These are phyloP conservation scores for Penicillium sp. DNA, from an alignment of 2,329 filamentous ascomycete genomes.

Conservation along the genomic window DNA sequence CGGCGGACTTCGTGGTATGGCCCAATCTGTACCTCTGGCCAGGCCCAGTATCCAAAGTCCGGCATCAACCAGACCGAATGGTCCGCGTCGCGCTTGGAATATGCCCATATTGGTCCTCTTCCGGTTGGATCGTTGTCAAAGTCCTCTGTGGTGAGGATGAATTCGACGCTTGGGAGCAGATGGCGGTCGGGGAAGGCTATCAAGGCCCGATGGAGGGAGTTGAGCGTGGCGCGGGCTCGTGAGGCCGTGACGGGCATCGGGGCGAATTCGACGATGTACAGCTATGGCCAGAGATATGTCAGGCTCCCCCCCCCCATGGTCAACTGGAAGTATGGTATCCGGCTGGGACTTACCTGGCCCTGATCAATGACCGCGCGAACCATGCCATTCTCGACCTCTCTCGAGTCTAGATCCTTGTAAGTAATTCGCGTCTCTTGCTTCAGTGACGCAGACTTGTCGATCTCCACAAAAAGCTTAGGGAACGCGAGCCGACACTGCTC, in stretches of 20 bases:
- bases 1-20: conserved; percentile 46
- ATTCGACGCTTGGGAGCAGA: conserved; percentile 52
- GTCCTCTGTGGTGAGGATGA: conserved; percentile 52
- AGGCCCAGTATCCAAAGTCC: conserved; percentile 57
- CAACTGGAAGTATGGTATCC: neutral
- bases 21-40: conserved; percentile 52
- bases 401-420: conserved; percentile 38
- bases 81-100: conserved; percentile 43
- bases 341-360: conserved; percentile 35
- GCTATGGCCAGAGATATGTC: conserved; percentile 19
- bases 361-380: conserved; percentile 38
- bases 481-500: conserved; percentile 44
- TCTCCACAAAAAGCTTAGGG: conserved; percentile 41
- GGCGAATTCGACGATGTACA: conserved; percentile 41
- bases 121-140: conserved; percentile 32
- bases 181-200: conserved; percentile 40
- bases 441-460: conserved; percentile 34
- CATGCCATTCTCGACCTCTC: conserved; percentile 37
- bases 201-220: conserved; percentile 52
- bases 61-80: conserved; percentile 53
- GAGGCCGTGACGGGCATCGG: conserved; percentile 37
- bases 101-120: conserved; percentile 46
- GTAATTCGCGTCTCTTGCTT: conserved; percentile 28
- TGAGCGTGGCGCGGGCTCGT: conserved; percentile 46
- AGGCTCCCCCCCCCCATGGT: neutral